These are phyloP conservation scores for Begonia loranthoides DNA, from an alignment of 306 rosid species.

Conservation along the genomic window DNA sequence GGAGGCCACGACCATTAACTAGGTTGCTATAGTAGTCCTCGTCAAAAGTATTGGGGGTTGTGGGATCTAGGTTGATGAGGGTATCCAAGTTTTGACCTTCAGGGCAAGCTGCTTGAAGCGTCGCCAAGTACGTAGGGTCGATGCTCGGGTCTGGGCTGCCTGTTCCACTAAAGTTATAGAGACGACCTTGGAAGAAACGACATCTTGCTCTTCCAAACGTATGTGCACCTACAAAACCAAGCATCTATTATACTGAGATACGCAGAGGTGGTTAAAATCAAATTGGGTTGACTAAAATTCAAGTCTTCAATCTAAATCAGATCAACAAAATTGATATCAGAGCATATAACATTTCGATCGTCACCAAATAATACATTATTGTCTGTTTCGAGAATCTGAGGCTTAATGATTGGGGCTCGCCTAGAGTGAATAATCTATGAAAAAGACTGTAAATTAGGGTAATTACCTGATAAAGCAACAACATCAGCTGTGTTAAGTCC, in stretches of 20 bases:
- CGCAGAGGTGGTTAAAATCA: too few species aligned
- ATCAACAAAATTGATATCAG: too few species aligned
- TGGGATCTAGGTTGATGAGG: slow-evolving; percentile 16
- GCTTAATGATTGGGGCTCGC: too few species aligned
- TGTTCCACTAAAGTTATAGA: slow-evolving; percentile 12
- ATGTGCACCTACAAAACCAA: slow-evolving; percentile 23
- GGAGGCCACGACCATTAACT: slow-evolving; percentile 20
- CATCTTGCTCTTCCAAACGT: slow-evolving; percentile 35
- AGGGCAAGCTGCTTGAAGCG: slow-evolving; percentile 25
- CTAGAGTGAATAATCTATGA: too few species aligned
- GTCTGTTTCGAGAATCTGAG: too few species aligned
- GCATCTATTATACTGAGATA: too few species aligned
- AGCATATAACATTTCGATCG: too few species aligned
- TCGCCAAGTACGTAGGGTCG: slow-evolving; percentile 11
- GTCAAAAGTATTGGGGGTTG: slow-evolving; percentile 25
- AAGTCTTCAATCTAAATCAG: too few species aligned
- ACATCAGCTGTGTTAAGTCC: slow-evolving; percentile 20
- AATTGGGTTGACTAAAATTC: too few species aligned
- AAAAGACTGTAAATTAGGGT: too few species aligned
- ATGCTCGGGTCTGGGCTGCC: slow-evolving; percentile 25
- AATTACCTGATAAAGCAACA: slow-evolving; percentile 22
- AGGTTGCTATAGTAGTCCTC: slow-evolving; percentile 23
- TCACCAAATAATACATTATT: too few species aligned
- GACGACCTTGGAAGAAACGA: slow-evolving; percentile 2
- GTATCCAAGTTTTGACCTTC: slow-evolving; percentile 1